A percentile compares a stretch with the other conserved stretches of the same genome.
phyloP scores from a whole-genome alignment of 345 rosid genomes.

The Salix dunnii region DNA sequence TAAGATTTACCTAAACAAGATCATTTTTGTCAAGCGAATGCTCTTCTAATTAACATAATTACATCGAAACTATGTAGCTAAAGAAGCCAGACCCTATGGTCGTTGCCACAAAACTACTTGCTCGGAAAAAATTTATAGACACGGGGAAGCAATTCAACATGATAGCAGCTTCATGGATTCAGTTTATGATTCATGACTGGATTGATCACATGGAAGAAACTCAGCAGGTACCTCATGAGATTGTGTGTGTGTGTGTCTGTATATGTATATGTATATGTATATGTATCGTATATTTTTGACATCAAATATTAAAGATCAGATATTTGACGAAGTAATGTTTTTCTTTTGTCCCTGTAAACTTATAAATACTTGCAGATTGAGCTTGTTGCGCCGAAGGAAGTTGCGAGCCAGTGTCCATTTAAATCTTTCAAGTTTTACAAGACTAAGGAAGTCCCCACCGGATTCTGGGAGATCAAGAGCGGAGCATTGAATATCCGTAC shows the following conservation, averaged over 20 bases:
- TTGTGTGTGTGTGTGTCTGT: too few relatives aligned
- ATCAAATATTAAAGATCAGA: not conserved
- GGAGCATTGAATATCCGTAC: conserved; percentile 47
- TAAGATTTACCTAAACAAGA: too few relatives aligned
- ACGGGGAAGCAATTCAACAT: conserved; percentile 62
- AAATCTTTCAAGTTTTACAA: conserved; percentile 43
- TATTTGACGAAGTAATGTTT: too few relatives aligned
- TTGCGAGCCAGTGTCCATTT: conserved; percentile 47
- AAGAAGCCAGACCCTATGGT: conserved; percentile 17
- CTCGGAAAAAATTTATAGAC: conserved; percentile 36
- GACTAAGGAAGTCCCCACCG: conserved; percentile 54
- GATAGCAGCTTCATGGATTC: conserved; percentile 64
- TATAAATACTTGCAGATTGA: conserved; percentile 31
- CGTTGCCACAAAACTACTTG: conserved; percentile 52
- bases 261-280: too few relatives aligned
- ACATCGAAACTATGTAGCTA: not conserved
- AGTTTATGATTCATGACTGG: conserved; percentile 76
- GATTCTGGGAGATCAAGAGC: conserved; percentile 37
- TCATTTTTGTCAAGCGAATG: too few relatives aligned
- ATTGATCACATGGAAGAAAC: conserved; percentile 60
- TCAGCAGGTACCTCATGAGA: conserved; percentile 30
- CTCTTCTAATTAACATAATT: too few relatives aligned
- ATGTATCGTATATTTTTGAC: too few relatives aligned
- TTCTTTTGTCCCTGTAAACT: not conserved
- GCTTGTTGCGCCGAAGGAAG: conserved; percentile 45